Percentiles rank a stretch among this genome's conserved stretches.
These are phyloP conservation scores for Solanum lignicaule DNA, from an alignment of 257 asterid genomes.

Conservation along the genomic window DNA sequence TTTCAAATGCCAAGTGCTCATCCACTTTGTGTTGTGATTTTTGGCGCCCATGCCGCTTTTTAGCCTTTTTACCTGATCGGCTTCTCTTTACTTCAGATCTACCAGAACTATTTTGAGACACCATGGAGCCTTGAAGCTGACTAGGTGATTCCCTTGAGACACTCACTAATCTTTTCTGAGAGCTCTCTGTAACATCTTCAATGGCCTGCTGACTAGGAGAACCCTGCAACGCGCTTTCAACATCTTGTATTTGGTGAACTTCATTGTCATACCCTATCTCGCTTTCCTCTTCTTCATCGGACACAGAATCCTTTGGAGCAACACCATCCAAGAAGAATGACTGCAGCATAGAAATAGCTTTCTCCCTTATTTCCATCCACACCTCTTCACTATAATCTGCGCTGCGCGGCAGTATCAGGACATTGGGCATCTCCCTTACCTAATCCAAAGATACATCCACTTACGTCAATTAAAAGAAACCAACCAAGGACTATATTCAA, in stretches of 20 bases:
- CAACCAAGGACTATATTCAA: conserved; percentile 1
- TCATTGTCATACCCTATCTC: conserved; percentile 45
- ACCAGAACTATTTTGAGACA: conserved; percentile 42
- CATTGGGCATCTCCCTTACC: conserved; percentile 99
- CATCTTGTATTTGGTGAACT: conserved; percentile 25
- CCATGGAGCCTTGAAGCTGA: conserved; percentile 53
- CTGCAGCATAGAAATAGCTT: conserved; percentile 66
- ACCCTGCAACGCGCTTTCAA: conserved; percentile 49
- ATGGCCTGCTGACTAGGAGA: conserved; percentile 36
- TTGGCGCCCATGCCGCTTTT: conserved; percentile 87
- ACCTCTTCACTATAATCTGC: conserved; percentile 99
- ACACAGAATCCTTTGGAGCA: conserved; percentile 64
- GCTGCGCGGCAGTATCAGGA: conserved; percentile 94
- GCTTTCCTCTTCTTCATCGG: conserved; percentile 76
- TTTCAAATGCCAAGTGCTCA: conserved; percentile 45
- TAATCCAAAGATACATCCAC: conserved; percentile 14
- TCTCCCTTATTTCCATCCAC: conserved; percentile 99
- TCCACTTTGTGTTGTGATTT: conserved; percentile 79
- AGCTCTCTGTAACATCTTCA: conserved; percentile 60
- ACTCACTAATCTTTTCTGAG: conserved; percentile 46
- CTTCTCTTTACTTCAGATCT: conserved; percentile 77
- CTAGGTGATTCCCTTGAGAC: conserved; percentile 53
- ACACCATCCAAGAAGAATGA: conserved; percentile 66
- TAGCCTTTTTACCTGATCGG: conserved; percentile 93
- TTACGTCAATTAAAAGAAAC: background rate